Evolutionary conservation across 352 stramenopile species (phyloP).

Genomic region (Pythium phragmitis): DNA sequence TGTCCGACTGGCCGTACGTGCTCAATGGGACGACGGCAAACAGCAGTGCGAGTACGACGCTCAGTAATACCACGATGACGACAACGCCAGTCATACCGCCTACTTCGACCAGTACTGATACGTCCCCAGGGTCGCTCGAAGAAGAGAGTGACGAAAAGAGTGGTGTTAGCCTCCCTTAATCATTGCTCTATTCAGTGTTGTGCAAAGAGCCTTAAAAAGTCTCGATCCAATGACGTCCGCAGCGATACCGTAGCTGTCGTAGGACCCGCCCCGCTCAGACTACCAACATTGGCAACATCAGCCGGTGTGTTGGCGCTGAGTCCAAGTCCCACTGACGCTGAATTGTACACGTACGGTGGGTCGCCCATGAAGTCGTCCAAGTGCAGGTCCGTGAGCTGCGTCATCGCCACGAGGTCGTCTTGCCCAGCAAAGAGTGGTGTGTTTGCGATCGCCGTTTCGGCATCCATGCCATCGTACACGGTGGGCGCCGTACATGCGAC

Average conservation of each 20-base stretch:
- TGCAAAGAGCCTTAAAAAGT: constrained; percentile 81
- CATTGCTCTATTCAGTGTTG: constrained; percentile 42
- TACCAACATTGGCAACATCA: neutral
- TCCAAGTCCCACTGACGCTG: constrained; percentile 3
- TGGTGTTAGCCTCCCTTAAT: neutral
- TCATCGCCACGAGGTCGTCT: constrained; percentile 54
- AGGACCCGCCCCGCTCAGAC: neutral
- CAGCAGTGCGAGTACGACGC: neutral
- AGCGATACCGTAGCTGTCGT: constrained; percentile 33
- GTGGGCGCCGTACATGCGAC: neutral
- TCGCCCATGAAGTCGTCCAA: constrained; percentile 70
- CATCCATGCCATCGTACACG: constrained; percentile 53
- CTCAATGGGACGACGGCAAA: neutral
- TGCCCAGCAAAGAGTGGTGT: constrained; percentile 53
- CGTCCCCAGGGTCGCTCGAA: neutral
- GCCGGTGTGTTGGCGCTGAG: neutral
- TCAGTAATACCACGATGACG: neutral
- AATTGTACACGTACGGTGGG: constrained; percentile 11
- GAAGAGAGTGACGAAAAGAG: neutral
- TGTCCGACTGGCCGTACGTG: constrained; percentile 21
- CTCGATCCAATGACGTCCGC: constrained; percentile 68
- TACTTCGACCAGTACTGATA: neutral
- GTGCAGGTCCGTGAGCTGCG: constrained; percentile 58
- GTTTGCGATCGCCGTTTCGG: constrained; percentile 63
- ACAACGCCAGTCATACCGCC: neutral